A percentile compares a stretch with the other conserved stretches of the same genome.
Conservation (phyloP, 2,329 filamentous ascomycete genomes). For the Talaromyces funiculosus region DNA sequence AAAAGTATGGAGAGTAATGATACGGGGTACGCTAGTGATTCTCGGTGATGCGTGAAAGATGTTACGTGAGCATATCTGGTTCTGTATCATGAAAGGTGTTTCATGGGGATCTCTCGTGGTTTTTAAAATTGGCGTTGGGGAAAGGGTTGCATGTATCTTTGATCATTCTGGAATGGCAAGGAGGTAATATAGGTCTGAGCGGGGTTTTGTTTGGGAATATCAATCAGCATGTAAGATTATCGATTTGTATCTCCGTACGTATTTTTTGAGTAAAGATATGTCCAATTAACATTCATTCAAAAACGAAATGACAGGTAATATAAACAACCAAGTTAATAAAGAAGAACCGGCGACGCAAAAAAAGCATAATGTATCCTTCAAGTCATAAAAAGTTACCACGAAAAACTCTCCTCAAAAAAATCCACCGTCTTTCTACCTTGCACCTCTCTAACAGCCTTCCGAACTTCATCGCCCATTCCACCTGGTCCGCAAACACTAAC, state of each 20-base stretch:
- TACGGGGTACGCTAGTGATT: constrained; percentile 35
- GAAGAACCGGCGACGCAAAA: background rate
- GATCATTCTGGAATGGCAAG: background rate
- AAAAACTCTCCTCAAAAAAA: constrained; percentile 68
- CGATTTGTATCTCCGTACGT: background rate
- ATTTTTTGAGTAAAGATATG: background rate
- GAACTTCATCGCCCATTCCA: constrained; percentile 64
- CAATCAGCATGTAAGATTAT: background rate
- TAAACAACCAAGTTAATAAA: no score
- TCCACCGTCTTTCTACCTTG: constrained; percentile 56
- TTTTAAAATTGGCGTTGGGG: background rate
- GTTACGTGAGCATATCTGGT: background rate
- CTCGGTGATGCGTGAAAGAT: background rate
- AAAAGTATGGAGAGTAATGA: constrained; percentile 34
- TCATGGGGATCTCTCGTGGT: background rate
- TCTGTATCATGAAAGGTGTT: no score
- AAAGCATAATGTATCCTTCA: background rate
- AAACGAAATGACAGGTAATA: background rate
- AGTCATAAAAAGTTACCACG: constrained; percentile 23
- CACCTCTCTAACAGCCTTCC: constrained; percentile 57
- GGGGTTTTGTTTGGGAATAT: background rate
- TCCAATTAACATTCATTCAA: background rate
- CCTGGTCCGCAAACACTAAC: constrained; percentile 72
- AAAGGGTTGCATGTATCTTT: background rate
- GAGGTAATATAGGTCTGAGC: background rate